Base-by-base conservation (phyloP, 768 basidiomycete genomes). In the Lentinula sp. region DNA sequence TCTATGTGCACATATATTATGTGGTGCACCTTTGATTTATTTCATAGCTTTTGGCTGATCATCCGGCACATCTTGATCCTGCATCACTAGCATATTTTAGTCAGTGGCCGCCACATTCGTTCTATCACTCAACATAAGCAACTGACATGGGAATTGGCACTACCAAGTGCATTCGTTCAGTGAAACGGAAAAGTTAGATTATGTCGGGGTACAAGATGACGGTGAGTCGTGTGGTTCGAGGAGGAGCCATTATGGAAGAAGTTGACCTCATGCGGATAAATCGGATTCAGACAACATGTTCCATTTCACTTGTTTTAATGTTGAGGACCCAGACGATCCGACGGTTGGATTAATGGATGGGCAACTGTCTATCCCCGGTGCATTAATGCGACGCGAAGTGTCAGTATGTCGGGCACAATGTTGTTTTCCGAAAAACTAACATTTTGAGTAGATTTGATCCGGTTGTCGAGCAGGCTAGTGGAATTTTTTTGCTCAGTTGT, bases 281-380 rank as follows among this genome's bases (percentile, higher is more conserved):
- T 66, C 35, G 46, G 53, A 66, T 63, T 62, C 65, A 93, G 92
- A 87, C 33, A 87, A 84, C 60, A 87, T 86, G 78, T 94, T 94
- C 75, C 85, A 91, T 70, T 95, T 94, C 72, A 93, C 86, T 36
- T 93, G 91, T 72, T 95, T 95, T 79, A 94, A 94, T 64, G 85
- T 87, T 15, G 86, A 91, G 65, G 91, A 93, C 68, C 85, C 87
- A 7, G 82, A 92, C 67, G 93, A 95, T 71, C 81, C 88, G 0
- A 77, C 81, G 28, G 90, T 93, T 23, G 93, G 93, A 0, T 75
- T 94, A 57, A 76, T 89, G 62, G 88, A 94, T 66, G 93, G 93
- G 1, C 88, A 95, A 71, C 79, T 95, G 3, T 85, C 85, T 12
- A 90, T 95, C 64, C 90, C 91, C 2, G 93, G 93, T 16, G 86